Base-by-base conservation (phyloP, 495 filamentous ascomycete species). In the Xylaria scruposa region DNA sequence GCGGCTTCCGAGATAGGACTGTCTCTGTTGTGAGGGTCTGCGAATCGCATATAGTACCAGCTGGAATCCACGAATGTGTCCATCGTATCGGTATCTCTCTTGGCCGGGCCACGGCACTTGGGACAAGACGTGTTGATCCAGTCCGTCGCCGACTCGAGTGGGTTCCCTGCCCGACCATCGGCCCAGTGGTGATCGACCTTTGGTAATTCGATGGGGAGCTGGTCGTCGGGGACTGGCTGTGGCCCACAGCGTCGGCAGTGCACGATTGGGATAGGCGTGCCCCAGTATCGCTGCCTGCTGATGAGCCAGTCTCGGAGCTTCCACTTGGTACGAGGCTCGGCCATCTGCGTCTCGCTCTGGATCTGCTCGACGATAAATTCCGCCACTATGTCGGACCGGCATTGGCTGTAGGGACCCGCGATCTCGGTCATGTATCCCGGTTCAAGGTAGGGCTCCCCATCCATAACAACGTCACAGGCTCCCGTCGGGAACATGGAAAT, bases 41-140 rank as follows among this genome's bases (percentile, higher is more conserved):
- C 78, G 76, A 92, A 97, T 0, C 94, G 88, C 84, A 95, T 88
- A 74, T 88, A 97, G 78, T 97, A 97, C 94, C 94, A 97, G 56
- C 93, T 95, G 0, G 93, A 95, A 80, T 97, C 94, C 47, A 97
- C 93, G 79, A 97, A 97, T 0, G 94, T 97, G 79, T 97, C 94
- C 94, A 97, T 97, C 0, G 94, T 97, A 77, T 97, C 94, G 2
- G 94, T 97, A 75, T 97, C 94, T 40, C 94, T 89, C 76, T 88
- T 91, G 9, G 94, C 94, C 5, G 86, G 80, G 5, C 87, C 85
- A 12, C 84, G 81, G 72, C 94, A 97, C 40, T 86, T 91, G 3
- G 94, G 94, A 75, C 94, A 97, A 0, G 83, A 74, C 0, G 90
- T 92, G 73, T 94, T 88, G 8, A 92, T 84, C 92, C 93, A 97